Evolutionary conservation across 2,329 filamentous ascomycete genomes (phyloP), one percentile per base, ranked within the genome.

Genomic region (Sphaerulina musiva): DNA sequence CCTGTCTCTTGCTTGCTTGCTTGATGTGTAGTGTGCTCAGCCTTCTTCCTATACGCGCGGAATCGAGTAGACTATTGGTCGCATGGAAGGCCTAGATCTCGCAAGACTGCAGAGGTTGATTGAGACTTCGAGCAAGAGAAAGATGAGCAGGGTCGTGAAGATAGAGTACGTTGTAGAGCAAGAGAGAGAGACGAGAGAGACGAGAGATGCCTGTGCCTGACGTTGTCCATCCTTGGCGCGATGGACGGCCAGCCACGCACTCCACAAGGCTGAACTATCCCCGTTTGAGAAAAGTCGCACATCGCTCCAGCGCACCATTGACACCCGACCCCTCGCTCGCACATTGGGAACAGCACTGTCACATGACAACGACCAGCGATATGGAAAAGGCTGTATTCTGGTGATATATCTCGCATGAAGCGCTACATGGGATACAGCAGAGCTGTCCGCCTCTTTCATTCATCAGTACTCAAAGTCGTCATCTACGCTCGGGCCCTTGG

Each of bases 381-480:
- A 1, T 11, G 34, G 12, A 7, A 9, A 38, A 38, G 2, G 34
- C 34, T 38, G 34, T 38, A 38, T n/a, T 11, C 4, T 38, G 6
- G 10, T 38, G 10, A 38, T 38, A 38, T 12, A 38, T 38, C 4
- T 8, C 8, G 10, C 7, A 38, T n/a, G 34, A 5, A 11, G 10
- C 34, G 34, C 45, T 23, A n/a, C 6, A 20, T 14, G 11, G n/a
- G 31, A 39, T 17, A 12, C 32, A 47, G 17, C 45, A 47, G 36
- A 11, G 23, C 17, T 47, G 45, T 47, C 12, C 17, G 36, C 23
- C 31, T 36, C 11, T 11, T 38, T 14, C 43, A 31, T 14, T 32
- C 9, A 47, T 17, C 61, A 98, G 74, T 98, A 98, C 77, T 98
- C 93, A 73, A 96, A 98, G 71, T 97, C 91, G 74, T 97, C 92